Evolutionary conservation across 768 basidiomycete species (phyloP), one percentile per base, ranked within the genome.

Genomic region (Suillus subalutaceus): DNA sequence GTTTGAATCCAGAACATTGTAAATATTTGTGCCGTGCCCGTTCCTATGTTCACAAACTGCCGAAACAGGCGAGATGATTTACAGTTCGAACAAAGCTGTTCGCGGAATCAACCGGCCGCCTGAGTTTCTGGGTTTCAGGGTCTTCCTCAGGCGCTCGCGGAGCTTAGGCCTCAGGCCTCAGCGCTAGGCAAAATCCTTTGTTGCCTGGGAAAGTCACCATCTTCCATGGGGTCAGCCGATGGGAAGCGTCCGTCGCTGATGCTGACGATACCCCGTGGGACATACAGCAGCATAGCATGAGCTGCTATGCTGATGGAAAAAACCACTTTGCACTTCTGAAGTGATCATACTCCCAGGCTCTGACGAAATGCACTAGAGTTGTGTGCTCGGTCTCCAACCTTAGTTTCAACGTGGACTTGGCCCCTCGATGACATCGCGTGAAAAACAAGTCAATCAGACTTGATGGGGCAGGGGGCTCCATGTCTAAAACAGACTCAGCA

Each of bases 21-120:
- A 58, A 58, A 58, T 58, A 58, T 26, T 41, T n/a, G 40, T 23
- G 26, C 53, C 53, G 18, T 10, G 20, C 18, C 53, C 53, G 9
- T 32, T 58, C 46, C 18, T 15, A 30, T 57, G 62, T 32, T 63
- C 6, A 59, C 26, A 32, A 48, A 62, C 23, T 64, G 10, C 60
- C 41, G 5, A 64, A 63, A 26, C 43, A 35, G 13, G 59, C 23
- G 41, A 64, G 59, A 63, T 44, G 64, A 64, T 64, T 64, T 63
- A 64, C 64, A 15, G 60, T 60, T 56, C 30, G 20, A 12, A 58
- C 37, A 63, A 30, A 40, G 35, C 44, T 58, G 50, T 37, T 59
- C 55, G 5, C 55, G 44, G 62, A 56, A 61, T 23, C 20, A 43
- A 43, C 59, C 59, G 59, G 8, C 38, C 16, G 57, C 37, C 6